These are phyloP conservation scores for Auxenochlorella pyrenoidosa DNA, from an alignment of 139 green algal species.

Conservation along the genomic window DNA sequence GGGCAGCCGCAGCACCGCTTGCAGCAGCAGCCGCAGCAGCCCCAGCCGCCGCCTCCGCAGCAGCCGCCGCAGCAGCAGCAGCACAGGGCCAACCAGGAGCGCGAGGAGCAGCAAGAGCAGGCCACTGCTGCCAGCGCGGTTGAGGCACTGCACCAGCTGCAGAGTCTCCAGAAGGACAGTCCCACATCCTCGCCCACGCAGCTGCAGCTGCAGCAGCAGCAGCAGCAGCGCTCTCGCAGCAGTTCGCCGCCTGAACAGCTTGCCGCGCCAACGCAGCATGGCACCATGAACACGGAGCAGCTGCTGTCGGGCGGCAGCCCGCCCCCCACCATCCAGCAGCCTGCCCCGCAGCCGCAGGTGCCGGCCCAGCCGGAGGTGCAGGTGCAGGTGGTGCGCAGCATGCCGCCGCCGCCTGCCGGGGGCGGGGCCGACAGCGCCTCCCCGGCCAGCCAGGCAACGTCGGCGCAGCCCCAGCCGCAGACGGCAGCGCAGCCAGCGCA, in stretches of 20 bases:
- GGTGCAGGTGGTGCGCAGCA: neutral
- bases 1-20: neutral
- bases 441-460: too few relatives aligned
- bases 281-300: neutral
- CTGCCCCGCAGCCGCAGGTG: neutral
- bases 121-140: neutral
- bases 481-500: neutral
- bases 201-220: neutral
- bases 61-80: conserved; percentile 12
- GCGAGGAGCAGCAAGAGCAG: neutral
- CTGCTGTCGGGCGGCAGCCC: neutral
- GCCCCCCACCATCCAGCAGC: neutral
- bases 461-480: neutral
- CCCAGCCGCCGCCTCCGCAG: neutral
- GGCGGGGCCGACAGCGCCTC: too few relatives aligned
- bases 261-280: neutral
- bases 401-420: too few relatives aligned
- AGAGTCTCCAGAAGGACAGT: neutral
- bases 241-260: neutral
- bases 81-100: neutral
- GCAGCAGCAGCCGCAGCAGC: neutral
- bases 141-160: neutral
- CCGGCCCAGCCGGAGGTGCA: neutral
- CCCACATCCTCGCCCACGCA: neutral
- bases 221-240: neutral